Percentiles rank a stretch among this genome's conserved stretches.
Evolutionary conservation across 495 filamentous ascomycete species (phyloP).

Genomic region (Penicillium angulare): DNA sequence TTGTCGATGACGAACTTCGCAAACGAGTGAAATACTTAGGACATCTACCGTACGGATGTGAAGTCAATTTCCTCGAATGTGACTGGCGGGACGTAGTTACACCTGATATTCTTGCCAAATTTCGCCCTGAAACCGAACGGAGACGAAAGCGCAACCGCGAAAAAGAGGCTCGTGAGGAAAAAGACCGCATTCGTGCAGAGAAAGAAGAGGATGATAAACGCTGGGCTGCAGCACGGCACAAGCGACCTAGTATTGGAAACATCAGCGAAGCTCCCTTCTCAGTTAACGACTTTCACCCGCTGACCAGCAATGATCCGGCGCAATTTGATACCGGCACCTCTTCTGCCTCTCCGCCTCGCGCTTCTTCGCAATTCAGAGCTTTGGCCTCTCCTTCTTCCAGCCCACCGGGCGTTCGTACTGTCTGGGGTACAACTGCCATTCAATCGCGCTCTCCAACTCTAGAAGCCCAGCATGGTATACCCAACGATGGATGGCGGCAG

Average conservation of each 20-base stretch:
- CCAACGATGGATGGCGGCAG: conserved; percentile 78
- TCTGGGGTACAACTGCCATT: conserved; percentile 80
- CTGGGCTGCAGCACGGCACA: conserved; percentile 53
- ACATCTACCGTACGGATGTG: conserved; percentile 89
- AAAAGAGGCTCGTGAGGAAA: conserved; percentile 86
- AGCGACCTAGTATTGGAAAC: conserved; percentile 37
- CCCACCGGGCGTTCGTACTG: conserved; percentile 70
- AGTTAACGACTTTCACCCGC: conserved; percentile 65
- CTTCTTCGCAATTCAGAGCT: conserved; percentile 56
- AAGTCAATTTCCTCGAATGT: conserved; percentile 92
- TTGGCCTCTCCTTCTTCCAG: conserved; percentile 76
- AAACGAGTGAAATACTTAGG: conserved; percentile 86
- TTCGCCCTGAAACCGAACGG: conserved; percentile 73
- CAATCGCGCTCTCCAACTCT: conserved; percentile 47
- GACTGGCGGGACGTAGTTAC: conserved; percentile 92
- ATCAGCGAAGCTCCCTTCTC: conserved; percentile 41
- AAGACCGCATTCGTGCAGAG: conserved; percentile 84
- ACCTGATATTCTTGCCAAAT: conserved; percentile 69
- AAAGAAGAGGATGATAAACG: conserved; percentile 69
- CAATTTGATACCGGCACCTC: conserved; percentile 44
- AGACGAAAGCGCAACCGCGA: conserved; percentile 78
- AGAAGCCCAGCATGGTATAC: conserved; percentile 28
- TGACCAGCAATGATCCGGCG: conserved; percentile 47
- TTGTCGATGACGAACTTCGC: conserved; percentile 85
- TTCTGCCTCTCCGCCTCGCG: conserved; percentile 57